A percentile compares a stretch with the other conserved stretches of the same genome.
phyloP scores from a whole-genome alignment of 768 basidiomycete genomes.

The Tylopilus plumbeoviolaceoides region DNA sequence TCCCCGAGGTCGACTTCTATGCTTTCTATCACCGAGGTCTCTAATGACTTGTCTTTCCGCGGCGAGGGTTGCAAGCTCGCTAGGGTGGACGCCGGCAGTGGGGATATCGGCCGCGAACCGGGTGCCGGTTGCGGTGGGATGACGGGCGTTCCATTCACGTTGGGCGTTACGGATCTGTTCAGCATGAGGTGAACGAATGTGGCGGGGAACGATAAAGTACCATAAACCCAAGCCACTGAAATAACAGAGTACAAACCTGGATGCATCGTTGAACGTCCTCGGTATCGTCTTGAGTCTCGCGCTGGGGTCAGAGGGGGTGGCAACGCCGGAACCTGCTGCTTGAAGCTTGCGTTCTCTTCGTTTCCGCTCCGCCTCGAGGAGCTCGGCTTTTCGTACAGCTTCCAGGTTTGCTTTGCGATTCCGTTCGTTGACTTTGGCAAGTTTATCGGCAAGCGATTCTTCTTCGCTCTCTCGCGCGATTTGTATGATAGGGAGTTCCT shows the following conservation, averaged over 20 bases:
- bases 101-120: constrained; percentile 34
- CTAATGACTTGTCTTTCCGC: constrained; percentile 42
- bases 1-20: constrained; percentile 79
- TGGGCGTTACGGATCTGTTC: constrained; percentile 41
- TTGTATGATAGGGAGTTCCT: constrained; percentile 38
- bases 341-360: constrained; percentile 60
- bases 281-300: constrained; percentile 66
- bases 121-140: constrained; percentile 27
- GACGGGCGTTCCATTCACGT: constrained; percentile 45
- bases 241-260: constrained; percentile 49
- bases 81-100: constrained; percentile 26
- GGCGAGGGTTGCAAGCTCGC: constrained; percentile 25
- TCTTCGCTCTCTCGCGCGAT: constrained; percentile 24
- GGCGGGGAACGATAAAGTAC: constrained; percentile 10
- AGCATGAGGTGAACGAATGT: constrained; percentile 6
- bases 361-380: constrained; percentile 64
- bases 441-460: constrained; percentile 40
- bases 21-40: constrained; percentile 55
- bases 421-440: constrained; percentile 84
- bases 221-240: constrained; percentile 11
- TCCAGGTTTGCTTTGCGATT: constrained; percentile 85
- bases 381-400: constrained; percentile 71
- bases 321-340: constrained; percentile 33
- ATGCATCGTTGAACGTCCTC: constrained; percentile 49
- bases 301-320: constrained; percentile 54